Evolutionary conservation across 164 flowering plant species (phyloP).

Genomic region (Cinnamomum micranthum): DNA sequence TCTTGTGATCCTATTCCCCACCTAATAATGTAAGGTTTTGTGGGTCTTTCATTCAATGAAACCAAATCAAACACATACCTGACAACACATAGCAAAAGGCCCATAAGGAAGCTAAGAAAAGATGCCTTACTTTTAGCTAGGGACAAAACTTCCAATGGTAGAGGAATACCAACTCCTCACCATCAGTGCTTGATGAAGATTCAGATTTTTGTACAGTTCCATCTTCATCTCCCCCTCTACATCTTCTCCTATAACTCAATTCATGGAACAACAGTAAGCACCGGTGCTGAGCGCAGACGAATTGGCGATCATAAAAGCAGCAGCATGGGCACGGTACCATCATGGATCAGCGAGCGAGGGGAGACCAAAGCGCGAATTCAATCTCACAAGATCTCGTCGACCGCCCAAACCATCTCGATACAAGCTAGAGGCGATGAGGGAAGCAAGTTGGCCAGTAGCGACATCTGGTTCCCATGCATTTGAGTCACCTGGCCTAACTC

Average conservation of each 20-base stretch:
- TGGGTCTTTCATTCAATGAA: background rate
- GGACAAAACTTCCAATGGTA: conserved; percentile 3
- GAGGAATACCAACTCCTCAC: background rate
- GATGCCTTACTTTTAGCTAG: background rate
- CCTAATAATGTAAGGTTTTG: background rate
- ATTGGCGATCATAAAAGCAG: conserved; percentile 40
- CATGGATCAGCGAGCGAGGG: conserved; percentile 47
- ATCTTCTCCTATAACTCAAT: background rate
- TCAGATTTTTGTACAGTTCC: background rate
- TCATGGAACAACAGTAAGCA: conserved; percentile 21
- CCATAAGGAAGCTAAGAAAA: background rate
- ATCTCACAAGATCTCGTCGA: conserved; percentile 13
- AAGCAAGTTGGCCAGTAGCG: background rate
- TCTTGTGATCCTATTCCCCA: background rate
- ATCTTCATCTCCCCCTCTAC: background rate
- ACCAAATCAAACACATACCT: too few species aligned
- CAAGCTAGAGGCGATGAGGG: conserved; percentile 42
- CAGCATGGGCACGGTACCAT: conserved; percentile 78
- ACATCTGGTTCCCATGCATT: background rate
- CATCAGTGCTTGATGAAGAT: background rate
- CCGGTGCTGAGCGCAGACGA: conserved; percentile 23
- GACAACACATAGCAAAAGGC: background rate
- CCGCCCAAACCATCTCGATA: conserved; percentile 39
- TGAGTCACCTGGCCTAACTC: background rate
- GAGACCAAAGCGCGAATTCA: conserved; percentile 28